These are phyloP conservation scores for Aspergillus chevalieri DNA, from an alignment of 2,329 filamentous ascomycete species.

Conservation along the genomic window DNA sequence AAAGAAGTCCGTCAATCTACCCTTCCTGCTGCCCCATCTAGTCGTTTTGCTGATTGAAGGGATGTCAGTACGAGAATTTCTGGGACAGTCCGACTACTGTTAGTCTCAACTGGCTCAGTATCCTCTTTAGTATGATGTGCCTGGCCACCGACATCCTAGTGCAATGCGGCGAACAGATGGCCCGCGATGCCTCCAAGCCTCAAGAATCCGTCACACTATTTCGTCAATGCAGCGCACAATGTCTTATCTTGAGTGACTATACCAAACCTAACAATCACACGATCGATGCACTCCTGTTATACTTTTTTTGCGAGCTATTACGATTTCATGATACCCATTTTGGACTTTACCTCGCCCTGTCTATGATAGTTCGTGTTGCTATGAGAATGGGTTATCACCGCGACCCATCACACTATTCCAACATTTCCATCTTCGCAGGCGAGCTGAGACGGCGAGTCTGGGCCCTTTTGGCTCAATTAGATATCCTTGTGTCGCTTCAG, in stretches of 20 bases:
- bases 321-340: neutral
- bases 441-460: slow-evolving; percentile 34
- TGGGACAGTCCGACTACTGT: neutral
- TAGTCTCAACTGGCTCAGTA: neutral
- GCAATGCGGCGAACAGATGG: neutral
- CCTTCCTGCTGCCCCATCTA: neutral
- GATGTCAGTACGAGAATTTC: neutral
- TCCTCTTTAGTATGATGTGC: neutral
- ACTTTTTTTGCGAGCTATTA: neutral
- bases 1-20: neutral
- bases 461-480: slow-evolving; percentile 30
- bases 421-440: slow-evolving; percentile 29
- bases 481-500: slow-evolving; percentile 33
- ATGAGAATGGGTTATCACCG: slow-evolving; percentile 40
- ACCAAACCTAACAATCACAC: neutral
- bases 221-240: neutral
- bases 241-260: neutral
- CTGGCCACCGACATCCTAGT: neutral
- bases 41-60: neutral
- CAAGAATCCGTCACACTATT: neutral
- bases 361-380: slow-evolving; percentile 23
- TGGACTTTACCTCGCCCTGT: slow-evolving; percentile 7
- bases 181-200: neutral
- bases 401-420: slow-evolving; percentile 31
- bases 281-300: neutral